Conservation (phyloP, 2,329 filamentous ascomycete genomes). For the Conoideocrella luteorostrata region DNA sequence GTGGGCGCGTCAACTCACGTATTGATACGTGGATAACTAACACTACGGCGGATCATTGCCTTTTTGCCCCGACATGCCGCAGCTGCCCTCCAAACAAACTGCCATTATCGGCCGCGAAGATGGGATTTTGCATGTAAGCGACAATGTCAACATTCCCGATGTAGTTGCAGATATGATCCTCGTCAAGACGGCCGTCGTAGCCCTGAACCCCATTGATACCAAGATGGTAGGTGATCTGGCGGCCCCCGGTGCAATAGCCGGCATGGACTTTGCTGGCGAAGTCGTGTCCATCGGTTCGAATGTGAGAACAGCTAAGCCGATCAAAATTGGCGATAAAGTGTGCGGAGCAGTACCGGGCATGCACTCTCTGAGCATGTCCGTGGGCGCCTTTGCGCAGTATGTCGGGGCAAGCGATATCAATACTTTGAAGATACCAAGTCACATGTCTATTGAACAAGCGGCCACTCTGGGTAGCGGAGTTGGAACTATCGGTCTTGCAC, state of each 20-base stretch:
- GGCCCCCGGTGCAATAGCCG: constrained; percentile 15
- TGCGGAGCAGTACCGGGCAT: constrained; percentile 14
- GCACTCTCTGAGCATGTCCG: constrained; percentile 11
- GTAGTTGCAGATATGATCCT: no score
- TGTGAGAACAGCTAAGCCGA: constrained; percentile 2
- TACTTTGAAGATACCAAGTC: neutral
- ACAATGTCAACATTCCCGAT: no score
- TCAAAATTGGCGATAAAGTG: constrained; percentile 22
- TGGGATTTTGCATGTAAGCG: no score
- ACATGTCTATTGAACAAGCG: neutral
- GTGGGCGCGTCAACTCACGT: no score
- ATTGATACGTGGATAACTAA: no score
- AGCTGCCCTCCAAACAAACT: no score
- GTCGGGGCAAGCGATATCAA: neutral
- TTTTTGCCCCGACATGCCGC: no score
- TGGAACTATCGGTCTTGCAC: neutral
- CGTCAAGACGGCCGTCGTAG: constrained; percentile 15
- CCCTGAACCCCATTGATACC: constrained; percentile 23
- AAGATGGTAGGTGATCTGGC: constrained; percentile 20
- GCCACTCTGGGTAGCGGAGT: neutral
- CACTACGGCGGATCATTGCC: no score
- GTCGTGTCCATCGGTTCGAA: constrained; percentile 19
- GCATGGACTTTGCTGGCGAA: constrained; percentile 24
- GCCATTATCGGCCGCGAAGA: no score
- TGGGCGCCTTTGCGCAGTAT: constrained; percentile 3